Base-by-base conservation (phyloP, 2,329 filamentous ascomycete genomes). In the Diaporthe longicolla region DNA sequence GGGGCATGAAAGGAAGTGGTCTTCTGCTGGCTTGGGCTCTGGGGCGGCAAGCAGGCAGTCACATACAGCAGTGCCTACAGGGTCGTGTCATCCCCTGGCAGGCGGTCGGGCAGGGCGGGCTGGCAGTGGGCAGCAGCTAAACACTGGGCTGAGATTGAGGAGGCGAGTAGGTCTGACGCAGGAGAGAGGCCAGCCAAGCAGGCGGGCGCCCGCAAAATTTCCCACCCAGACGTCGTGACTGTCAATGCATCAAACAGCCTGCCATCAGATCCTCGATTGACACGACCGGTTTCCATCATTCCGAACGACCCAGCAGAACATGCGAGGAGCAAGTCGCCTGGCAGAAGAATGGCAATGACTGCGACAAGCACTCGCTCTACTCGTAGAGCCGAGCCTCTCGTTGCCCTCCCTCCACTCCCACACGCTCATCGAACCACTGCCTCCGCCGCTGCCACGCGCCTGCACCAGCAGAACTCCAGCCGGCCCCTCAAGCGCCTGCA, bases 341-440 rank as follows among this genome's bases (percentile, higher is more conserved):
- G 66, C 70, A 73, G 66, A 55, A 61, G 70, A 71, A 76, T 76
- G 75, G 75, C 75, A 74, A 76, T 76, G 75, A 76, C 75, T 70
- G 74, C 74, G 73, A 74, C 75, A 59, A 76, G 73, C 70, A 76
- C 75, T 75, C 75, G 75, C 75, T 76, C 75, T 73, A 76, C 75
- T 68, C 73, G 75, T 65, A 74, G 75, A 71, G 73, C 75, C 66
- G 75, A 76, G 73, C 71, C 73, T 69, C 72, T 74, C 17, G 70
- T 73, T 70, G 73, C 72, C 74, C 72, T 72, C 52, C 72, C 68
- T 71, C 57, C 70, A 71, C 70, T 54, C 19, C 40, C 70, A 50
- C 73, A 63, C 71, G 73, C 71, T 59, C 73, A 70, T 65, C 66
- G 68, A 52, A 54, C 66, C 59, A 65, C 59, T 32, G 59, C 74